Conservation (phyloP, 1,284 basidiomycete species). For the Sphagnurus paluster region DNA sequence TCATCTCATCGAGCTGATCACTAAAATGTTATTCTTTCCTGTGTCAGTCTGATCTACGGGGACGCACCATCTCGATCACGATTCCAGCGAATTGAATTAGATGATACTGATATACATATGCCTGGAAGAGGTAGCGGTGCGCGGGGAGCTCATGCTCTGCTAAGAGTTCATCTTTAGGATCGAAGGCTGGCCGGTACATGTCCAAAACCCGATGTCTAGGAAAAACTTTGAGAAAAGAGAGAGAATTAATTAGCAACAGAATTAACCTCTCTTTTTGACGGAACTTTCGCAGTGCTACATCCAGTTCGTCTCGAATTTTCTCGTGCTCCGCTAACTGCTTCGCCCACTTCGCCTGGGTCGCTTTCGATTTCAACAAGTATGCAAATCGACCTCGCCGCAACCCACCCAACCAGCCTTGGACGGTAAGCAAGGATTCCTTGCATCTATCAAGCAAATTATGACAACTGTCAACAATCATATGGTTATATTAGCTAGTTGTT, state of each 20-base stretch:
- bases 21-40: background rate
- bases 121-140: slow-evolving; percentile 66
- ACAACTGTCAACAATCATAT: slow-evolving; percentile 39
- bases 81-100: slow-evolving; percentile 54
- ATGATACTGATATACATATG: slow-evolving; percentile 76
- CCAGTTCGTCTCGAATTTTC: slow-evolving; percentile 40
- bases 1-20: slow-evolving; percentile 33
- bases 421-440: slow-evolving; percentile 43
- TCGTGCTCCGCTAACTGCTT: slow-evolving; percentile 39
- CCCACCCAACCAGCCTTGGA: slow-evolving; percentile 54
- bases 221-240: background rate
- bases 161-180: slow-evolving; percentile 32
- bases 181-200: slow-evolving; percentile 67
- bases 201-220: slow-evolving; percentile 63
- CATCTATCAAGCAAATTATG: slow-evolving; percentile 56
- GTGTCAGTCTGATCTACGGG: background rate
- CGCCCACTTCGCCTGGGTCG: slow-evolving; percentile 32
- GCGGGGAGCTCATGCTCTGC: slow-evolving; percentile 41
- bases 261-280: slow-evolving; percentile 51
- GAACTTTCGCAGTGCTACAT: slow-evolving; percentile 46
- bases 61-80: slow-evolving; percentile 46
- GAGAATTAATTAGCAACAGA: background rate
- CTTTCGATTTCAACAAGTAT: slow-evolving; percentile 34
- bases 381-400: slow-evolving; percentile 39
- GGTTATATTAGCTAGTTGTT: too few relatives aligned